These are phyloP conservation scores for Lophiotrema nucula DNA, from an alignment of 495 filamentous ascomycete species.

Conservation along the genomic window DNA sequence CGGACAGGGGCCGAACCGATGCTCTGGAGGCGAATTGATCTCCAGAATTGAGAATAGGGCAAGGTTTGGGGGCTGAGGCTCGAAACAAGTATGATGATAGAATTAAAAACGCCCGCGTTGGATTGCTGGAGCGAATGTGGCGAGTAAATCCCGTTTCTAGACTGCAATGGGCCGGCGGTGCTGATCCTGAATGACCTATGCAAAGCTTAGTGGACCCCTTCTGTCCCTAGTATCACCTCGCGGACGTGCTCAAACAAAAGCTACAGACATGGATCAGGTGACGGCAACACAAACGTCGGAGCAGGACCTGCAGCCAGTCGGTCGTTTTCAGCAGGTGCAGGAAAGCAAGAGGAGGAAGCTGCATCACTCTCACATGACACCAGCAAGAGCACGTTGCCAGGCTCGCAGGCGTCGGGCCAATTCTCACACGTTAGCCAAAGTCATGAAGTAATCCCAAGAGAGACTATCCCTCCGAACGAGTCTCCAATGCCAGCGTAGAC, in stretches of 20 bases:
- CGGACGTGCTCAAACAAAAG: background rate
- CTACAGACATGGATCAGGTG: background rate
- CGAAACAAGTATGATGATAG: constrained; percentile 2
- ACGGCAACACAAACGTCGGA: background rate
- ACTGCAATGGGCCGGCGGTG: constrained; percentile 19
- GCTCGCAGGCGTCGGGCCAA: background rate
- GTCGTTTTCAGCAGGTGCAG: too few relatives aligned
- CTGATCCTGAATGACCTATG: constrained; percentile 16
- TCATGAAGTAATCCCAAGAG: constrained; percentile 24
- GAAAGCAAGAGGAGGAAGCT: too few relatives aligned
- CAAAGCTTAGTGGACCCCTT: constrained; percentile 19
- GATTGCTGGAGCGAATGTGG: constrained; percentile 21
- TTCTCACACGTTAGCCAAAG: constrained; percentile 2
- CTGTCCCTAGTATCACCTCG: background rate
- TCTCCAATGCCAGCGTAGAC: background rate
- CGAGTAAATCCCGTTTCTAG: constrained; percentile 30
- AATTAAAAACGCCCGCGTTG: constrained; percentile 8
- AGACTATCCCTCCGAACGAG: background rate
- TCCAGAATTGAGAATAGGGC: constrained; percentile 7
- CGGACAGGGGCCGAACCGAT: constrained; percentile 9
- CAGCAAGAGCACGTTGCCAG: background rate
- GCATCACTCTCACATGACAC: too few relatives aligned
- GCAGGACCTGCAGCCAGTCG: background rate
- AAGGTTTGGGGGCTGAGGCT: constrained; percentile 2
- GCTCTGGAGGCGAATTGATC: constrained; percentile 31